Evolutionary conservation across 2,329 filamentous ascomycete genomes (phyloP).

Genomic region (Arthrobotrys conoides): DNA sequence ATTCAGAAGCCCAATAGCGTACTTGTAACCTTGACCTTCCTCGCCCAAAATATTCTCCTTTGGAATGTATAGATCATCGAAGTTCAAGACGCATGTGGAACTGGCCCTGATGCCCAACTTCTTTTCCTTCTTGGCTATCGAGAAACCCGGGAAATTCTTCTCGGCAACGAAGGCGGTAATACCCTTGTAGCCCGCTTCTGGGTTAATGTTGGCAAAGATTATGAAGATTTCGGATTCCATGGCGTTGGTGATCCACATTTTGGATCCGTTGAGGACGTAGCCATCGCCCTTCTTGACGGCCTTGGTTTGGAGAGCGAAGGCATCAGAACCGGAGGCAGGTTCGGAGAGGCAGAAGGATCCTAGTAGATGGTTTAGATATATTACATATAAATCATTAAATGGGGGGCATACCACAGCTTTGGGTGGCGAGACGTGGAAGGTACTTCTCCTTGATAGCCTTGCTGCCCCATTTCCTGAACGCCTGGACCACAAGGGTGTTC

Average conservation of each 20-base stretch:
- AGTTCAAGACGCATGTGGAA: conserved; percentile 96
- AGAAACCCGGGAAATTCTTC: conserved; percentile 89
- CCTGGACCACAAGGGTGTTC: conserved; percentile 96
- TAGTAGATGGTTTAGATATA: conserved; percentile 67
- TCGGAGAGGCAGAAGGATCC: conserved; percentile 90
- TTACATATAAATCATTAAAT: conserved; percentile 34
- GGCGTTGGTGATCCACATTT: conserved; percentile 99
- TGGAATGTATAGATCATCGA: conserved; percentile 94
- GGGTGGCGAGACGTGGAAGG: conserved; percentile 89
- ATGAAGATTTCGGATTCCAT: conserved; percentile 96
- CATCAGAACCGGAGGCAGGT: conserved; percentile 92
- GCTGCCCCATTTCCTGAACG: conserved; percentile 86
- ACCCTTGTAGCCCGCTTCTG: conserved; percentile 92
- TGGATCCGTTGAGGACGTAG: conserved; percentile 88
- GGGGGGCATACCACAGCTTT: conserved; percentile 76
- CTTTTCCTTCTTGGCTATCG: conserved; percentile 99
- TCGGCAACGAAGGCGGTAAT: conserved; percentile 97
- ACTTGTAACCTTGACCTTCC: conserved; percentile 95
- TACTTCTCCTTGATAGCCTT: conserved; percentile 84
- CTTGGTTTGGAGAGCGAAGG: conserved; percentile 93
- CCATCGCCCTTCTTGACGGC: conserved; percentile 81
- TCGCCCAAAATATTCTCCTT: conserved; percentile 89
- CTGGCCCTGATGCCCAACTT: conserved; percentile 97
- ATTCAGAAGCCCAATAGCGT: conserved; percentile 93
- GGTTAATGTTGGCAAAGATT: conserved; percentile 96